Conservation (phyloP, 345 rosid species). For the Balakata baccata region DNA sequence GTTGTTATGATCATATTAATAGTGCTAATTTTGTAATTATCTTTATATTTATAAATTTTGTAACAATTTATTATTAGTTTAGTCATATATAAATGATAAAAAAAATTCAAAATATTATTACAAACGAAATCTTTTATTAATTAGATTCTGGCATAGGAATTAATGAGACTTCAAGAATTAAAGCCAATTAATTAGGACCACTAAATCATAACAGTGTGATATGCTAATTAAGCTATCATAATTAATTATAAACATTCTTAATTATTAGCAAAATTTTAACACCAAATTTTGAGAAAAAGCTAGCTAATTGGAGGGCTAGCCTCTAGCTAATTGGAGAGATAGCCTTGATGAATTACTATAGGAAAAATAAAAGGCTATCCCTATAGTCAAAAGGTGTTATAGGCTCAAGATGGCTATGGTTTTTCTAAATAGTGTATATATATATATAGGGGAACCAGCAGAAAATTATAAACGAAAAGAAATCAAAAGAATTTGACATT, state of each 20-base stretch:
- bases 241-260: conserved; percentile 12
- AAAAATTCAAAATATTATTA: not conserved
- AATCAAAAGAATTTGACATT: not conserved
- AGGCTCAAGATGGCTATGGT: conserved; percentile 29
- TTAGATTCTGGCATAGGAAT: too few relatives aligned
- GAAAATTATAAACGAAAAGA: not conserved
- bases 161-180: not conserved
- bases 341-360: conserved; percentile 30
- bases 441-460: conserved; percentile 24
- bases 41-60: too few relatives aligned
- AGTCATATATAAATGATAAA: too few relatives aligned
- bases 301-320: too few relatives aligned
- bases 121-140: too few relatives aligned
- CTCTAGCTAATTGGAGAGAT: too few relatives aligned
- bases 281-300: too few relatives aligned
- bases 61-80: too few relatives aligned
- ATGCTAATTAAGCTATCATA: conserved; percentile 43
- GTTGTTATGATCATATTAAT: too few relatives aligned
- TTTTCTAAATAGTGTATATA: conserved; percentile 4
- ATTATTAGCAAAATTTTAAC: conserved; percentile 10
- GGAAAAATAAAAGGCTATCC: conserved; percentile 46
- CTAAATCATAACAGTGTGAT: conserved; percentile 58
- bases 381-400: conserved; percentile 31
- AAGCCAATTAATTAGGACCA: conserved; percentile 42
- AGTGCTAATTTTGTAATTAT: too few relatives aligned